Conservation (phyloP, 2,329 filamentous ascomycete species). For the Aureobasidium mangrovei region DNA sequence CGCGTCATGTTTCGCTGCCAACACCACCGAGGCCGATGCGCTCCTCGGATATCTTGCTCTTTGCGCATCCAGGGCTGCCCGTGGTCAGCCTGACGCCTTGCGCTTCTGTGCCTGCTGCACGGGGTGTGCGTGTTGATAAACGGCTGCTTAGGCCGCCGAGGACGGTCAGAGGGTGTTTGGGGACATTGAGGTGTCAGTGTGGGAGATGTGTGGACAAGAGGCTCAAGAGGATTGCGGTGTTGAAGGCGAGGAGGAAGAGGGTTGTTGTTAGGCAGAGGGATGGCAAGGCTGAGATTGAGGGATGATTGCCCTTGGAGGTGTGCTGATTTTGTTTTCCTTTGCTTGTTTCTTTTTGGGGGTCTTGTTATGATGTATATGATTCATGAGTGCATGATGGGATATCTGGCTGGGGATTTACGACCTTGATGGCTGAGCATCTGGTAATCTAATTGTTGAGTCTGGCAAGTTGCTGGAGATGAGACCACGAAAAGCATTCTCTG, state of each 20-base stretch:
- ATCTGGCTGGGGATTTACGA: too few species aligned
- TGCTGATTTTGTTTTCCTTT: too few species aligned
- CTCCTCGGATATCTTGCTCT: too few species aligned
- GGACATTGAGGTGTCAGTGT: not conserved
- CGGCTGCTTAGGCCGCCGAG: not conserved
- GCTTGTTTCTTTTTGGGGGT: too few species aligned
- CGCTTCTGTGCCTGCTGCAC: not conserved
- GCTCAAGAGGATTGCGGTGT: not conserved
- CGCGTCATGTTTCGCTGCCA: not conserved
- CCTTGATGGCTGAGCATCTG: too few species aligned
- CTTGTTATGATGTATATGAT: too few species aligned
- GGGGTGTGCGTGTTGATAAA: not conserved
- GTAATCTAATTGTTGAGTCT: too few species aligned
- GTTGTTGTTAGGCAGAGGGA: not conserved
- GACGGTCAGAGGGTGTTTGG: not conserved
- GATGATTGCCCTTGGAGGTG: not conserved
- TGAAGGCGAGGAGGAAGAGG: conserved; percentile 3
- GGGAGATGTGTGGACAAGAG: not conserved
- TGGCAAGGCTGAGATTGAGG: not conserved
- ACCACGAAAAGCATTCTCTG: too few species aligned
- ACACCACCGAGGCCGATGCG: too few species aligned
- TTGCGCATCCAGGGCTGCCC: not conserved
- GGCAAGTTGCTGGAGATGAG: too few species aligned
- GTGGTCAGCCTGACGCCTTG: not conserved
- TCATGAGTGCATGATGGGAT: too few species aligned